A percentile compares a stretch with the other conserved stretches of the same genome.
These are phyloP conservation scores for Metrosideros polymorpha DNA, from an alignment of 441 rosid species.

Conservation along the genomic window DNA sequence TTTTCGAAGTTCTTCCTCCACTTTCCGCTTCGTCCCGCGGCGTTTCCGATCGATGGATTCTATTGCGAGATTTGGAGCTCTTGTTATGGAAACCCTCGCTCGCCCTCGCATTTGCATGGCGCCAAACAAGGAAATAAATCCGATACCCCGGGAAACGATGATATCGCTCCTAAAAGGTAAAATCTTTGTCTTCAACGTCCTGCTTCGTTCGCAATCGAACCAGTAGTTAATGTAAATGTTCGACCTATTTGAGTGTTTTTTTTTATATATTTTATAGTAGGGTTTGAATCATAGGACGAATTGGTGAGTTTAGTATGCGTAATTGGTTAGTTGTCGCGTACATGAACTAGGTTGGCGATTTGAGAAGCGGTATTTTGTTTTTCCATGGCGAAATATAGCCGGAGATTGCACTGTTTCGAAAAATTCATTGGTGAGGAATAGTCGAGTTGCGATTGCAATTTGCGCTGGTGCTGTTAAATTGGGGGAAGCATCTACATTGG, in stretches of 20 bases:
- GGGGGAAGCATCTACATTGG: not conserved
- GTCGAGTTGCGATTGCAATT: not conserved
- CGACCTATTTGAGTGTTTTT: not conserved
- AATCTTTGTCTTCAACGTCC: not conserved
- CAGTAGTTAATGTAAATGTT: not conserved
- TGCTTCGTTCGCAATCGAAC: not conserved
- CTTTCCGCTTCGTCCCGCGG: not conserved
- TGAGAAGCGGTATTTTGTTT: not conserved
- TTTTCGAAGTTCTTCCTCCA: not conserved
- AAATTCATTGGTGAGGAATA: not conserved
- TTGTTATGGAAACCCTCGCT: not conserved
- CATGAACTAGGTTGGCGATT: not conserved
- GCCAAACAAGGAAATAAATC: not conserved
- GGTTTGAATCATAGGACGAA: not conserved
- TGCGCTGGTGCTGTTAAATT: not conserved
- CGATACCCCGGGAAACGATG: not conserved
- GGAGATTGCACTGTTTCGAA: not conserved
- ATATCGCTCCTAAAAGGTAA: not conserved
- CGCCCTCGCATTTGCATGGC: not conserved
- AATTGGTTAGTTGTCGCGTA: not conserved
- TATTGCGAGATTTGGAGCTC: not conserved
- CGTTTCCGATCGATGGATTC: not conserved
- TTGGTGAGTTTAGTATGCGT: not conserved
- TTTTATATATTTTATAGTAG: too few relatives aligned
- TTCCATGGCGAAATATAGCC: too few relatives aligned